Evolutionary conservation across 305 asterid genomes (phyloP).

Genomic region (Fraxinus baroniana): DNA sequence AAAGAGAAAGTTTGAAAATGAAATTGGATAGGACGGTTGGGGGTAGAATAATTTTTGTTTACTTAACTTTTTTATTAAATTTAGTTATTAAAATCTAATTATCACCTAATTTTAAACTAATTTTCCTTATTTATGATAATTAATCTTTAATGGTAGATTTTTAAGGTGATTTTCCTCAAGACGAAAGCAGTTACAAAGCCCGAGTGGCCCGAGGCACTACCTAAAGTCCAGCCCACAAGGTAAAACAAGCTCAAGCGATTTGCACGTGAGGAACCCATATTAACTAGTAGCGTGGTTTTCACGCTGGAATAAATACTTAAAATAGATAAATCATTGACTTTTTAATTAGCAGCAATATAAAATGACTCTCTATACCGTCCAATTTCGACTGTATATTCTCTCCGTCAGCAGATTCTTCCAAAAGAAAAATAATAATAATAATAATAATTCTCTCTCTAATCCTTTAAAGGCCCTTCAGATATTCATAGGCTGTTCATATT

Average conservation of each 20-base stretch:
- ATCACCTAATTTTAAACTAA: too few relatives aligned
- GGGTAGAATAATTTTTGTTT: too few relatives aligned
- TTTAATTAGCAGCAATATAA: too few relatives aligned
- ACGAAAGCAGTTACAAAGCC: background rate
- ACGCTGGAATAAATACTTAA: background rate
- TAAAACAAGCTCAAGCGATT: background rate
- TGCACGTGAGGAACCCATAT: background rate
- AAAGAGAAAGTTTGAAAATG: too few relatives aligned
- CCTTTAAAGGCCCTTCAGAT: slow-evolving; percentile 9
- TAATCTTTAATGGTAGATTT: too few relatives aligned
- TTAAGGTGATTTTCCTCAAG: too few relatives aligned
- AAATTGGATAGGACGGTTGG: too few relatives aligned
- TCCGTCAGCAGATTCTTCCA: background rate
- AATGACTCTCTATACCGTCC: background rate
- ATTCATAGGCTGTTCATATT: background rate
- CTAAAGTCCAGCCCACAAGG: background rate
- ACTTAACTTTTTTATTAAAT: too few relatives aligned
- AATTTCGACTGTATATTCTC: background rate
- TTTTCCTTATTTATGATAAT: too few relatives aligned
- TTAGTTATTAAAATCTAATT: too few relatives aligned
- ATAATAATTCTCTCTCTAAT: background rate
- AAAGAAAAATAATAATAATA: background rate
- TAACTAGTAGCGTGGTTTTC: background rate
- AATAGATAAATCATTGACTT: background rate
- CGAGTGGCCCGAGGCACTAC: background rate